Evolutionary conservation across 1,284 basidiomycete genomes (phyloP), one percentile per base, ranked within the genome.

Genomic region (Austroboletus niveus): DNA sequence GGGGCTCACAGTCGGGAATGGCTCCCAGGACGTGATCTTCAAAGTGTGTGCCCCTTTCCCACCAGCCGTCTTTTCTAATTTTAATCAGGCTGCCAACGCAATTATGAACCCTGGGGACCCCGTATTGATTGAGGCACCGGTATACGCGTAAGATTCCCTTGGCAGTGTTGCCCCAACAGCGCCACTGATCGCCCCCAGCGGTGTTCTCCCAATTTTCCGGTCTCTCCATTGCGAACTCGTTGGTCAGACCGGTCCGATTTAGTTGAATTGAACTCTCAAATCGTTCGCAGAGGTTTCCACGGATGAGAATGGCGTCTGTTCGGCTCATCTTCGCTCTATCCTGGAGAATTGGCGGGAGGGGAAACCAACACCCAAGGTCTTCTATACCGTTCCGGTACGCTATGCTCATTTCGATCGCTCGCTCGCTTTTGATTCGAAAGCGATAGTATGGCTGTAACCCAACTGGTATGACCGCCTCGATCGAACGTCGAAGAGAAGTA

Each of bases 11-110:
- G 72, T 96, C 14, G 94, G 94, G 0, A 78, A 78, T 42, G 95
- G 94, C 7, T 91, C 88, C 44, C 93, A 96, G 71, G 94, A 97
- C 74, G 66, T 95, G 53, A 81, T 97, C 51, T 88, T 79, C 72
- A 96, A 96, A 80, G 90, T 87, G 52, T 1, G 68, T 52, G 30
- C 45, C 42, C 29, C 43, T 34, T 31, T 15, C n/a, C 15, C 14
- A 27, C 40, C 3, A 46, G 22, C 17, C 49, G 56, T 36, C 49
- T 31, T 32, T 52, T 15, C 52, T 53, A 47, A 63, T 49, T 52
- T 53, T 39, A 47, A 49, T 22, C 42, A 86, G 85, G 78, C 82
- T 42, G 72, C 82, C 17, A 61, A 69, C 11, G 73, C 79, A 8
- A 64, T 95, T 45, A 74, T 94, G 35, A 87, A 95, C 66, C 82